Percentiles rank a stretch among this genome's conserved stretches.
Evolutionary conservation across 31 red algal genomes (phyloP).

Genomic region (Odonthalia washingtoniensis): DNA sequence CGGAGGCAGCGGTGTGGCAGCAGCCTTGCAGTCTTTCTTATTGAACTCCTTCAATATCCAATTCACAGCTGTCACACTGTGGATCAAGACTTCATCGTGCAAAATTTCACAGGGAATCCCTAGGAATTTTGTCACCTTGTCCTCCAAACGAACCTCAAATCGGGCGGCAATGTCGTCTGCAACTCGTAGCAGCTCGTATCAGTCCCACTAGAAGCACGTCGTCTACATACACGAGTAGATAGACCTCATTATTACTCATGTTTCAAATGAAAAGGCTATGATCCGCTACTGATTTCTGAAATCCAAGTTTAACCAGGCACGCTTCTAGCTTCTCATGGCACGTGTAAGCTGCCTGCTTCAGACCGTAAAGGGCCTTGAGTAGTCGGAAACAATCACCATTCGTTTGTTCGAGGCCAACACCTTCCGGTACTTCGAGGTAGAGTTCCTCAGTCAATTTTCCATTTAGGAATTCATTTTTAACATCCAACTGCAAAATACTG

Average conservation of each 20-base stretch:
- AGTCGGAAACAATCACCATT: constrained; percentile 9
- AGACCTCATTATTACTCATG: background rate
- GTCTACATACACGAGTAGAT: constrained; percentile 47
- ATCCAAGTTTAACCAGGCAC: background rate
- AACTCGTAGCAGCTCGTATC: background rate
- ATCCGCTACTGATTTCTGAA: constrained; percentile 20
- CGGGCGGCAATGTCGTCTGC: background rate
- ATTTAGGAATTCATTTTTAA: constrained; percentile 57
- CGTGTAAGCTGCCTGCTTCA: constrained; percentile 15
- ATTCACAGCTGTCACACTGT: constrained; percentile 7
- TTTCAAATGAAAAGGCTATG: background rate
- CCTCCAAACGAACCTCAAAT: constrained; percentile 20
- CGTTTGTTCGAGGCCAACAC: background rate
- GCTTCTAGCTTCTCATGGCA: constrained; percentile 11
- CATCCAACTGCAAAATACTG: constrained; percentile 15
- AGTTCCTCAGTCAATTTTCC: constrained; percentile 40
- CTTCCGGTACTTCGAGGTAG: constrained; percentile 39
- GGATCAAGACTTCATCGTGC: background rate
- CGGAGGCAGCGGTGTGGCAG: constrained; percentile 1
- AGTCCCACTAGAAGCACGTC: constrained; percentile 28
- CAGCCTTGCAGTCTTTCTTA: constrained; percentile 11
- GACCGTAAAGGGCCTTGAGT: constrained; percentile 9
- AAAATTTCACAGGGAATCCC: constrained; percentile 8
- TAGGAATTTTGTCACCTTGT: constrained; percentile 28
- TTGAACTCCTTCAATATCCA: constrained; percentile 7